Percentiles rank a stretch among this genome's conserved stretches.
These are phyloP conservation scores for Lachancea waltii DNA, from an alignment of 805 yeast species.

Conservation along the genomic window DNA sequence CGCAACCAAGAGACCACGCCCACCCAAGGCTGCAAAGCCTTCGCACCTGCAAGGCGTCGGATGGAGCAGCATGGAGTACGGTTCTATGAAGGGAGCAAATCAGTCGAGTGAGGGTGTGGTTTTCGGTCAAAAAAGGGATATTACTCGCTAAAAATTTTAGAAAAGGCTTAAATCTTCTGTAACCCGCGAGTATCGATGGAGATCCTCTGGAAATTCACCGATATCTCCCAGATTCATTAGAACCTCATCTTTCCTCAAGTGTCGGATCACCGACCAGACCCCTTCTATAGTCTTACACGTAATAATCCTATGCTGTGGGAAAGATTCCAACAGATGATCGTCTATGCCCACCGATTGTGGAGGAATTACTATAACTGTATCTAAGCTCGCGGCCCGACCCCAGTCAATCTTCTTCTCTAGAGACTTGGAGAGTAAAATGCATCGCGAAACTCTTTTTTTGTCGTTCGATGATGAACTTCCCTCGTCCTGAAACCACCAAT, in stretches of 20 bases:
- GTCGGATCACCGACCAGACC: constrained; percentile 50
- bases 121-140: constrained; percentile 46
- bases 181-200: constrained; percentile 25
- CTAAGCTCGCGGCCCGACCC: constrained; percentile 12
- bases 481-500: neutral
- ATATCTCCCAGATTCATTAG: constrained; percentile 27
- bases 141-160: constrained; percentile 28
- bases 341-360: too few relatives aligned
- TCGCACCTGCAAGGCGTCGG: constrained; percentile 35
- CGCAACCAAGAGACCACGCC: constrained; percentile 42
- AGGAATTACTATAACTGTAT: constrained; percentile 33
- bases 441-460: constrained; percentile 10
- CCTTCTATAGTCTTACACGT: constrained; percentile 44
- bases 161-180: constrained; percentile 22
- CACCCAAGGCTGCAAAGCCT: constrained; percentile 52
- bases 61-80: constrained; percentile 58
- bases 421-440: constrained; percentile 18
- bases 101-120: constrained; percentile 49
- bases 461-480: neutral
- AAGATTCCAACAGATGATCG: too few relatives aligned
- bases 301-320: constrained; percentile 34
- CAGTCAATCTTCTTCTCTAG: constrained; percentile 16
- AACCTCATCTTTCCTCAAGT: constrained; percentile 36
- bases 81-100: constrained; percentile 52
- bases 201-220: constrained; percentile 27